Evolutionary conservation across 73 alveolate species (phyloP), one percentile per base, ranked within the genome.

Genomic region (Paramecium bursaria): DNA sequence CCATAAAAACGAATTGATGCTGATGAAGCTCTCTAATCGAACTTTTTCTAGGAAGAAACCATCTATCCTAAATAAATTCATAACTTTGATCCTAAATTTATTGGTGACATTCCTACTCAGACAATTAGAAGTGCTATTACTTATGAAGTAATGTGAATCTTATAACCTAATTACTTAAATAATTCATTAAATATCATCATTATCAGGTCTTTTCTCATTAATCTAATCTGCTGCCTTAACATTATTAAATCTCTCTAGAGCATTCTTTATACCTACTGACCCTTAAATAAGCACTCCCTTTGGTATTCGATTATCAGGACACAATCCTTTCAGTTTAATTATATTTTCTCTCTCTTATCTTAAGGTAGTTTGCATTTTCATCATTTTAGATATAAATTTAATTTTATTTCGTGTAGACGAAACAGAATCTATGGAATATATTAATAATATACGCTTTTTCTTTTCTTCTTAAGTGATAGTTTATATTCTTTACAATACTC

Each of bases 271-370:
- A 15, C 97, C 98, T 30, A 87, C 90, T 21, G 87, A 91, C 19
- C 98, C 97, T 57, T 88, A 93, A 5, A 90, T 76, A 25, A 93
- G 74, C 21, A 93, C 74, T 23, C 98, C 98, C 61, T 80, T 90
- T 0, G 98, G 98, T 13, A 93, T 92, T 74, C 91, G 92, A 33
- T 88, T 87, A 25, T 91, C 98, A 27, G 98, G 94, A 53, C 97
- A 90, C 61, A 94, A 77, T 23, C 97, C 97, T 85, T 93, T 94
- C 5, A 94, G 74, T 76, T 93, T 75, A 73, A 93, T 90, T 1
- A 93, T 94, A 73, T 85, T 57, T 55, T 94, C 98, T 49, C 88
- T 90, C 75, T 94, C 96, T 48, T 94, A 93, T 77, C 98, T 93
- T 48, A 94, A 44, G 11, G 95, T 93, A 29, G 87, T 94, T 85